phyloP scores from a whole-genome alignment of 345 rosid species.

The Alliaria petiolata region DNA sequence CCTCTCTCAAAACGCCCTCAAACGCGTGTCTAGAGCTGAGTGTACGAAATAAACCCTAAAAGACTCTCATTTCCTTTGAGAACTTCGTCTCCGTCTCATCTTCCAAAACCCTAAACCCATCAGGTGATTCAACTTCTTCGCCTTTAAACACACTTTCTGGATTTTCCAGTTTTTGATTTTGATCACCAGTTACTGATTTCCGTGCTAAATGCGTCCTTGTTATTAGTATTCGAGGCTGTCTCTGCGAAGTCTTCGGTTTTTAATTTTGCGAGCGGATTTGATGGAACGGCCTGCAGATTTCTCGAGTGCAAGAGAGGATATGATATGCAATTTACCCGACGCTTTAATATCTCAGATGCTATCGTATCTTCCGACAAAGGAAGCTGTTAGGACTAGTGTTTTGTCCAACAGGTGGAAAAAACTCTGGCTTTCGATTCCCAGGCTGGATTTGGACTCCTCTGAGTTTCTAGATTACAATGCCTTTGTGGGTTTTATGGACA shows the following conservation, averaged over 20 bases:
- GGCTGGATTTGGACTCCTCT: no score
- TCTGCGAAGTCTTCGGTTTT: no score
- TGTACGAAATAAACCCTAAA: no score
- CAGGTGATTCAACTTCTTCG: neutral
- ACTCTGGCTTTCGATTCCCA: neutral
- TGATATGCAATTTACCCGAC: neutral
- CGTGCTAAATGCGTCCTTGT: no score
- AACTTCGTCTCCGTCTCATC: neutral
- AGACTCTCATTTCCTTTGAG: neutral
- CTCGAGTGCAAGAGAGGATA: neutral
- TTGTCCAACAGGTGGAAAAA: neutral
- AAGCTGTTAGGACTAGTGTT: neutral
- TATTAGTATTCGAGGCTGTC: no score
- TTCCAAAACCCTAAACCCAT: neutral
- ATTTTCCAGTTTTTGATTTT: neutral
- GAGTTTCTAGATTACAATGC: no score
- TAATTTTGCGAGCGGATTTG: neutral
- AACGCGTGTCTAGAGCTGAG: neutral
- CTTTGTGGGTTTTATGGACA: no score
- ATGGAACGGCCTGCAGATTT: neutral
- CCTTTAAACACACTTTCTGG: neutral
- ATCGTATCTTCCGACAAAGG: neutral
- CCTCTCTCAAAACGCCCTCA: neutral
- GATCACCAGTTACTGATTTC: neutral
- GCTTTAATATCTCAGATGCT: constrained; percentile 6